These are phyloP conservation scores for Rauvolfia tetraphylla DNA, from an alignment of 257 asterid genomes.

Conservation along the genomic window DNA sequence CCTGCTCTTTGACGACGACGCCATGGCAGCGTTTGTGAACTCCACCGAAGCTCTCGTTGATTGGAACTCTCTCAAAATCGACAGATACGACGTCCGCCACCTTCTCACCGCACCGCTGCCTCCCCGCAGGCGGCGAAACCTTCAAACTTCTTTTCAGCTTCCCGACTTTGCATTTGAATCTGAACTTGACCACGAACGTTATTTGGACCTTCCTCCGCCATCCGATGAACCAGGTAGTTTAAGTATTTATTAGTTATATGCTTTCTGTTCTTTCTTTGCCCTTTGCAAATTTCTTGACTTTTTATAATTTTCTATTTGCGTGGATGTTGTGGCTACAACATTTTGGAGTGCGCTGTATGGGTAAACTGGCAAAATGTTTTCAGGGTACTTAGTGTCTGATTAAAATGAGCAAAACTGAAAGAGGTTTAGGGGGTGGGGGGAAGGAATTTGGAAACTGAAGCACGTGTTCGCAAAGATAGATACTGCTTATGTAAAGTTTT, in stretches of 20 bases:
- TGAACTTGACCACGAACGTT: slow-evolving; percentile 75
- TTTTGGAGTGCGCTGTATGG: not conserved
- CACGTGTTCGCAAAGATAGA: slow-evolving; percentile 17
- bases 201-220: slow-evolving; percentile 58
- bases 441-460: not conserved
- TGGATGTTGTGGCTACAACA: not conserved
- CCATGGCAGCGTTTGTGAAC: slow-evolving; percentile 76
- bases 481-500: not conserved
- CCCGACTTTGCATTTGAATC: slow-evolving; percentile 41
- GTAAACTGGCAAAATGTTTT: no score
- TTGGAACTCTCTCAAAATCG: slow-evolving; percentile 88
- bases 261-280: not conserved
- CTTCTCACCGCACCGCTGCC: slow-evolving; percentile 84
- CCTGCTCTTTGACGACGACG: slow-evolving; percentile 78
- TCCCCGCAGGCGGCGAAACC: slow-evolving; percentile 48
- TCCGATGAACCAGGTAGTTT: slow-evolving; percentile 56
- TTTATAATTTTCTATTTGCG: not conserved
- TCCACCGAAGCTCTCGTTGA: slow-evolving; percentile 86
- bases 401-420: not conserved
- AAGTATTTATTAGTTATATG: not conserved
- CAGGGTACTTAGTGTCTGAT: not conserved
- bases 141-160: slow-evolving; percentile 21
- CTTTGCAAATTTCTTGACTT: not conserved
- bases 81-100: slow-evolving; percentile 97
- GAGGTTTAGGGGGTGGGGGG: not conserved